Percentiles rank a stretch among this genome's conserved stretches.
phyloP scores from a whole-genome alignment of 2,329 filamentous ascomycete genomes.

The Xylaria sp. region DNA sequence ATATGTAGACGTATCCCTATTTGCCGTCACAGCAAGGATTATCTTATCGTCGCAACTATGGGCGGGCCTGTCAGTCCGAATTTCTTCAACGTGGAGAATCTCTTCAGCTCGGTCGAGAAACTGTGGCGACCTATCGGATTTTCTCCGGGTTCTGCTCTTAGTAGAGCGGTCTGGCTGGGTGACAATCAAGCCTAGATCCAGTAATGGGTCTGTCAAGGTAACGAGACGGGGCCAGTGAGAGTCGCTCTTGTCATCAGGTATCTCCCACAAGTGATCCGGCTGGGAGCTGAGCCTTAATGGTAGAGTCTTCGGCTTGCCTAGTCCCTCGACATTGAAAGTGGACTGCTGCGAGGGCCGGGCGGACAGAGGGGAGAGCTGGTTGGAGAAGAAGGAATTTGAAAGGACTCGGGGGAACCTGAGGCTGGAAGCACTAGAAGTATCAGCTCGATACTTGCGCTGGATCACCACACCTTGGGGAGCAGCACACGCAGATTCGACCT shows the following conservation, averaged over 20 bases:
- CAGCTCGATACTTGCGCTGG: constrained; percentile 76
- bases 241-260: constrained; percentile 62
- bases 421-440: constrained; percentile 62
- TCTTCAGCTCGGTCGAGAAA: constrained; percentile 83
- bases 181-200: constrained; percentile 86
- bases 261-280: constrained; percentile 68
- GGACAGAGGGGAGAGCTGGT: constrained; percentile 68
- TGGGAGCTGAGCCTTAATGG: constrained; percentile 65
- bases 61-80: constrained; percentile 62
- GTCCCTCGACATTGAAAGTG: constrained; percentile 67
- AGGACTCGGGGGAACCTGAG: constrained; percentile 72
- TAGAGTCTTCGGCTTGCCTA: constrained; percentile 66
- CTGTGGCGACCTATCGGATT: constrained; percentile 55
- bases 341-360: constrained; percentile 60
- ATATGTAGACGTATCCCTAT: constrained; percentile 79
- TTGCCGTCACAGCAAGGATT: constrained; percentile 82
- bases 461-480: constrained; percentile 86
- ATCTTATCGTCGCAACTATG: constrained; percentile 60
- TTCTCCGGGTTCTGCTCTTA: constrained; percentile 54
- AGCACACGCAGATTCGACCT: constrained; percentile 87
- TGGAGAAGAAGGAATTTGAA: constrained; percentile 84
- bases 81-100: constrained; percentile 81
- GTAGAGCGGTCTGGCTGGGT: constrained; percentile 61
- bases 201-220: constrained; percentile 84
- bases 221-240: constrained; percentile 80